phyloP scores from a whole-genome alignment of 2,329 filamentous ascomycete genomes.

The Exophiala viscosa region DNA sequence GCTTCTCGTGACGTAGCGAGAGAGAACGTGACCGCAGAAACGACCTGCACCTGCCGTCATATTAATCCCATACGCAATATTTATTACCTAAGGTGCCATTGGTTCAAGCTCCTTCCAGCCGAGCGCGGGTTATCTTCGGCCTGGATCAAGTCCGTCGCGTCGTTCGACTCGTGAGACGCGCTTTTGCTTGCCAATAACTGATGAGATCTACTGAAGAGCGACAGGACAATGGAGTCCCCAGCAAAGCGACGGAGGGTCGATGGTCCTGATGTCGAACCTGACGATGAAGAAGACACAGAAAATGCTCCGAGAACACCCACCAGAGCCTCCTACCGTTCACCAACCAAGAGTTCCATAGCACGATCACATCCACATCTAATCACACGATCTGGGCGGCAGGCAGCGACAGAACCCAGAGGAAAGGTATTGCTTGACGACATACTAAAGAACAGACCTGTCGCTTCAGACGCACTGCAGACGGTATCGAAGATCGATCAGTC shows the following conservation, averaged over 20 bases:
- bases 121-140: not conserved
- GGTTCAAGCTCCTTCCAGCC: not conserved
- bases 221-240: constrained; percentile 8
- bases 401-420: constrained; percentile 11
- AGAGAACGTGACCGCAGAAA: not conserved
- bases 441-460: not conserved
- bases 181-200: not conserved
- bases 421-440: constrained; percentile 21
- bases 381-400: constrained; percentile 7
- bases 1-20: constrained; percentile 9
- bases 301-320: constrained; percentile 18
- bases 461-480: not conserved
- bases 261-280: not conserved
- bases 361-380: constrained; percentile 28
- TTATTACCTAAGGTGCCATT: not conserved
- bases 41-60: constrained; percentile 10
- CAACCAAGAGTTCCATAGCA: constrained; percentile 29
- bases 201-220: not conserved
- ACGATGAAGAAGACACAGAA: not conserved
- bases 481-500: not conserved
- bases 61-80: not conserved
- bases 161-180: not conserved
- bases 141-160: not conserved
- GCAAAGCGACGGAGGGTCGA: constrained; percentile 20
- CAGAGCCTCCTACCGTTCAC: constrained; percentile 28